These are phyloP conservation scores for Neurospora sp. DNA, from an alignment of 495 filamentous ascomycete species.

Conservation along the genomic window DNA sequence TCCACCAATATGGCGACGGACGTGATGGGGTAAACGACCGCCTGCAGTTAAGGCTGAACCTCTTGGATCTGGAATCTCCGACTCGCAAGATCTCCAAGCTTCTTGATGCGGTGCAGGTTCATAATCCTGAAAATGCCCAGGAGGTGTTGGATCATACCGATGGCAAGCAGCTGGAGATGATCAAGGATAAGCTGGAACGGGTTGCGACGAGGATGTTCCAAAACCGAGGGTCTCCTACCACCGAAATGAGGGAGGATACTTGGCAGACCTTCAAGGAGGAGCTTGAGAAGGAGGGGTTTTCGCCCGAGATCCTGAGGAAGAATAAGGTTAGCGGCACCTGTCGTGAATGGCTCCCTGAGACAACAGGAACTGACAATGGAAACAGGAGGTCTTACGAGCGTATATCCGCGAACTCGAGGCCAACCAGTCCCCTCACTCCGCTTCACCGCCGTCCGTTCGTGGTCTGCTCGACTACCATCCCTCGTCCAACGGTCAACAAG, in stretches of 20 bases:
- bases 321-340: conserved; percentile 32
- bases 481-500: conserved; percentile 10
- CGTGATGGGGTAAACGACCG: conserved; percentile 5
- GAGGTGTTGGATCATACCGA: conserved; percentile 11
- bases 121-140: conserved; percentile 27
- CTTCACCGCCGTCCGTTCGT: conserved; percentile 30
- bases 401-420: conserved; percentile 45
- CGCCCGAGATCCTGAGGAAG: conserved; percentile 34
- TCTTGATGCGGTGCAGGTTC: conserved; percentile 36
- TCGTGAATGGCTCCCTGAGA: background rate
- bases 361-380: background rate
- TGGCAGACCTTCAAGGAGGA: conserved; percentile 46
- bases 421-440: conserved; percentile 20
- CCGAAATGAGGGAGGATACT: conserved; percentile 33
- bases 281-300: conserved; percentile 42
- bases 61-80: conserved; percentile 27
- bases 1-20: conserved; percentile 26
- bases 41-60: conserved; percentile 23
- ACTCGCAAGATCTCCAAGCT: conserved; percentile 35
- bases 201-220: conserved; percentile 37
- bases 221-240: conserved; percentile 22
- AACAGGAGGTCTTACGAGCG: conserved; percentile 41
- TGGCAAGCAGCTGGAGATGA: conserved; percentile 23
- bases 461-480: conserved; percentile 21
- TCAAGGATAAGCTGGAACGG: conserved; percentile 41